Evolutionary conservation across 2,329 filamentous ascomycete genomes (phyloP).

Genomic region (Sarocladium kiliense): DNA sequence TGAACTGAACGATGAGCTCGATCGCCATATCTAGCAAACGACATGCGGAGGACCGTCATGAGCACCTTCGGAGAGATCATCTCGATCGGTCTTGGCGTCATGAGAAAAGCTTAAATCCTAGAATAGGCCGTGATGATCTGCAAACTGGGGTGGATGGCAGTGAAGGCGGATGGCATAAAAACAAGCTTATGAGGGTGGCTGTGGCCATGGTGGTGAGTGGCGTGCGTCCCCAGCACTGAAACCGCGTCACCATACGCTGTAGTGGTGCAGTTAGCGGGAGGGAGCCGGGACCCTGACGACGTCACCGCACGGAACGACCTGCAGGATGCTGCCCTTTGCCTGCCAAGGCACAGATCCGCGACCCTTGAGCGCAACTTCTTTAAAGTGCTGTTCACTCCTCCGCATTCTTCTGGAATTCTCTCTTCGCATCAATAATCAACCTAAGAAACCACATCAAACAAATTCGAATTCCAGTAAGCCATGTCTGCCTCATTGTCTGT

Average conservation of each 20-base stretch:
- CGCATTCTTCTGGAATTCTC: too few species aligned
- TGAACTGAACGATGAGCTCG: neutral
- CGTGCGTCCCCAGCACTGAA: neutral
- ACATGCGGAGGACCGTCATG: neutral
- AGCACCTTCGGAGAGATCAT: neutral
- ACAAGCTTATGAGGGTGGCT: neutral
- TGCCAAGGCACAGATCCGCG: constrained; percentile 4
- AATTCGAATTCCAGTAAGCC: too few species aligned
- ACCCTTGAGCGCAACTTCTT: neutral
- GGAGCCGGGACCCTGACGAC: constrained; percentile 4
- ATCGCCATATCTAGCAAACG: neutral
- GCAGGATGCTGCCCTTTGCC: neutral
- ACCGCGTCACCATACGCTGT: neutral
- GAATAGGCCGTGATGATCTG: neutral
- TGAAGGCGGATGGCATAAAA: neutral
- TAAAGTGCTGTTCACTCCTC: neutral
- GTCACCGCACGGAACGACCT: neutral
- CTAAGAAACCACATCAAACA: constrained; percentile 4
- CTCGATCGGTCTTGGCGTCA: neutral
- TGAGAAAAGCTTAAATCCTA: neutral
- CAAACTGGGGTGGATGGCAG: neutral
- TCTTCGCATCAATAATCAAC: neutral
- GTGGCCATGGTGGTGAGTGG: neutral
- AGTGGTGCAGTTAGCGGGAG: neutral
- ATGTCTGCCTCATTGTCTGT: too few species aligned